Conservation (phyloP, 768 basidiomycete genomes). For the Podaxis sp. region DNA sequence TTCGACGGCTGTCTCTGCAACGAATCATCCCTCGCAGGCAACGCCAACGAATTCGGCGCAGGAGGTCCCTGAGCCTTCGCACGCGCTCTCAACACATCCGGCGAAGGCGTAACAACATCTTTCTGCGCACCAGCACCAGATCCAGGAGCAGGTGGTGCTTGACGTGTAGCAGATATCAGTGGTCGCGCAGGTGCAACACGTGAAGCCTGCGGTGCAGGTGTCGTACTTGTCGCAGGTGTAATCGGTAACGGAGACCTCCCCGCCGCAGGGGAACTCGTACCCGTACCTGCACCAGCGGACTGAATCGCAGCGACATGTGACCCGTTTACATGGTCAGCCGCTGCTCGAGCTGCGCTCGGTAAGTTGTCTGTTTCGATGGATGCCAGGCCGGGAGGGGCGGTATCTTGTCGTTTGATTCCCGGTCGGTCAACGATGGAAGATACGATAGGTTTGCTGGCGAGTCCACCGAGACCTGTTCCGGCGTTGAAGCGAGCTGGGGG, state of each 20-base stretch:
- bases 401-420: slow-evolving; percentile 36
- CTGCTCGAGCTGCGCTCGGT: slow-evolving; percentile 50
- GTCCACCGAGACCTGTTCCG: slow-evolving; percentile 87
- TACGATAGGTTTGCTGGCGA: slow-evolving; percentile 35
- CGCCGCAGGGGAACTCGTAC: slow-evolving; percentile 11
- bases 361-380: slow-evolving; percentile 38
- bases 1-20: slow-evolving; percentile 20
- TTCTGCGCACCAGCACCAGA: slow-evolving; percentile 41
- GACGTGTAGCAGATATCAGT: slow-evolving; percentile 49
- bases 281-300: slow-evolving; percentile 21
- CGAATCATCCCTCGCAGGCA: slow-evolving; percentile 53
- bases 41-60: slow-evolving; percentile 23
- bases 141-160: slow-evolving; percentile 69
- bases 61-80: slow-evolving; percentile 57
- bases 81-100: slow-evolving; percentile 65
- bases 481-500: slow-evolving; percentile 84
- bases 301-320: slow-evolving; percentile 37
- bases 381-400: slow-evolving; percentile 41
- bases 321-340: slow-evolving; percentile 64
- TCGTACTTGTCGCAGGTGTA: background rate
- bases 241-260: slow-evolving; percentile 26
- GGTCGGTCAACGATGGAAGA: slow-evolving; percentile 22
- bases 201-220: slow-evolving; percentile 26
- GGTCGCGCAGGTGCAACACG: slow-evolving; percentile 29
- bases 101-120: slow-evolving; percentile 55